Percentiles rank a stretch among this genome's conserved stretches.
Evolutionary conservation across 768 basidiomycete genomes (phyloP).

Genomic region (Lentinus tigrinus): DNA sequence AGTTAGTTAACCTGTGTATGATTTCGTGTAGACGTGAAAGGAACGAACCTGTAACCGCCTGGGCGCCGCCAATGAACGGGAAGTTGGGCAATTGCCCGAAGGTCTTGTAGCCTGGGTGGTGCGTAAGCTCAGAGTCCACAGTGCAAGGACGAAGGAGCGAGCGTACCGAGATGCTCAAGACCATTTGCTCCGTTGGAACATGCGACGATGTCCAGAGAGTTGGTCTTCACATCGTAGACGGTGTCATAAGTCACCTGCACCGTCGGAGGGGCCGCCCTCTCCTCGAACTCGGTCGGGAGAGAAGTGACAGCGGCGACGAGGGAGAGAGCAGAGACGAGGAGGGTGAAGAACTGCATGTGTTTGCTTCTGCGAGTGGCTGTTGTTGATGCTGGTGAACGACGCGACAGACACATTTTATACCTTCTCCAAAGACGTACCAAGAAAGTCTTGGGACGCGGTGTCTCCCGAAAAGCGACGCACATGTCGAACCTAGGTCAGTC

Average conservation of each 20-base stretch:
- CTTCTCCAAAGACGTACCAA: too few relatives aligned
- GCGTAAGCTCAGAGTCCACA: neutral
- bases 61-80: constrained; percentile 34
- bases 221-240: constrained; percentile 31
- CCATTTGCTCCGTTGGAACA: constrained; percentile 41
- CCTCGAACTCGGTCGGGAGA: too few relatives aligned
- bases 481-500: too few relatives aligned
- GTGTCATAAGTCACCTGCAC: constrained; percentile 36
- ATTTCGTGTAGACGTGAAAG: neutral
- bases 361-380: neutral
- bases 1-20: too few relatives aligned
- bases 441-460: too few relatives aligned
- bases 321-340: constrained; percentile 14
- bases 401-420: too few relatives aligned
- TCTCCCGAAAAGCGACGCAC: too few relatives aligned
- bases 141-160: neutral
- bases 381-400: neutral
- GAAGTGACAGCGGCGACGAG: constrained; percentile 5
- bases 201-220: constrained; percentile 31
- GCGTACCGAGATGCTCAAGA: constrained; percentile 27
- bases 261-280: too few relatives aligned
- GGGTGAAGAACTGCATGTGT: constrained; percentile 15
- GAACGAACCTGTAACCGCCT: constrained; percentile 21
- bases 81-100: constrained; percentile 32
- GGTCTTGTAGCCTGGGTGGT: constrained; percentile 28